These are phyloP conservation scores for Mentha longifolia DNA, from an alignment of 257 asterid genomes.

Conservation along the genomic window DNA sequence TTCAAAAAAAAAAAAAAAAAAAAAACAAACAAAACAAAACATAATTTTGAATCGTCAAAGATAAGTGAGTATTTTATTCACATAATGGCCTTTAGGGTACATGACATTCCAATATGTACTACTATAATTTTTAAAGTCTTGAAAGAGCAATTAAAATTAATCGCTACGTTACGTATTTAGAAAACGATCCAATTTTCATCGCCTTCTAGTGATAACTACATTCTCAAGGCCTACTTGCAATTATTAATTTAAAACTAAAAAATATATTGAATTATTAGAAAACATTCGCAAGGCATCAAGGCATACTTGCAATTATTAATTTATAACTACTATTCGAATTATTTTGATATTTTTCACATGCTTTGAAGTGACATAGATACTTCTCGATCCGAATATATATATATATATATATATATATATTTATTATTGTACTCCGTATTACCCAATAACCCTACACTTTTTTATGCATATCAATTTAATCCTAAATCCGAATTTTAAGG, in stretches of 20 bases:
- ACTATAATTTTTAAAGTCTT: background rate
- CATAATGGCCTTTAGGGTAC: slow-evolving; percentile 21
- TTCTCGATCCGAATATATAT: background rate
- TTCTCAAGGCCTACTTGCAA: background rate
- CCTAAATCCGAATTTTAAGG: background rate
- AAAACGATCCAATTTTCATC: slow-evolving; percentile 8
- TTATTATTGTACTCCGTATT: background rate
- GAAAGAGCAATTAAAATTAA: slow-evolving; percentile 19
- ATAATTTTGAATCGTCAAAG: no score
- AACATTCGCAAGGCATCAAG: background rate
- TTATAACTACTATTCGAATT: background rate
- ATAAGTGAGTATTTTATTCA: no score
- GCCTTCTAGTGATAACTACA: slow-evolving; percentile 7
- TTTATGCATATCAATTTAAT: background rate
- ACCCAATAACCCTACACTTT: background rate
- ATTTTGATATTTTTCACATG: slow-evolving; percentile 19
- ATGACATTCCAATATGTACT: slow-evolving; percentile 6
- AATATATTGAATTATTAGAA: no score
- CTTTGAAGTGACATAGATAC: slow-evolving; percentile 2
- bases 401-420: background rate
- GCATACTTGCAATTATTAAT: slow-evolving; percentile 1
- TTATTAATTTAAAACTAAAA: background rate
- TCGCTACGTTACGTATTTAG: background rate
- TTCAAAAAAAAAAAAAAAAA: no score
- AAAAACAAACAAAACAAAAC: no score